Base-by-base conservation (phyloP, 148 eudicot species). In the Cornus kousa region DNA sequence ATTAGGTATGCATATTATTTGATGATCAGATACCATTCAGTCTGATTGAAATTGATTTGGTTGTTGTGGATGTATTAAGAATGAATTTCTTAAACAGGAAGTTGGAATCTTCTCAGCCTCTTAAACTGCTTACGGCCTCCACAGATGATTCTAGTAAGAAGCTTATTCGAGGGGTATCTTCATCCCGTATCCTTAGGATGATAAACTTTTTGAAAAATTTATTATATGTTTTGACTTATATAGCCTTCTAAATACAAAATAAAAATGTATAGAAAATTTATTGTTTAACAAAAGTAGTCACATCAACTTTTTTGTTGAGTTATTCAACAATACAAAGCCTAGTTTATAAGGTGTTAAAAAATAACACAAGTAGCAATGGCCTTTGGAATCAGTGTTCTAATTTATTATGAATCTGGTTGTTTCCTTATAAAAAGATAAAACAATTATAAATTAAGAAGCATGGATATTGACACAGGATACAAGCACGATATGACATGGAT, bases 111-210 rank as follows among this genome's bases (percentile, higher is more conserved):
- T 79, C 81, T 22, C 92, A 89, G 80, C 87, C 90, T 19, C 48
- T 91, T 57, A 96, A 92, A 87, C 78, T 96, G 86, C 94, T 96
- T 50, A 88, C 88, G 16, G 86, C 91, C 43, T 78, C 97, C 2
- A 72, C 86, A 11, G 97, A 96, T 85, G 99, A 96, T 78, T 81
- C 94, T 48, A 96, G 84, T 76, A 93, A 88, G 87, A 93, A 88
- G 84, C 84, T 81, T 72, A 77, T 83, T 55, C 74, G 87, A 71
- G 97, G 94, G 80, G 85, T 86, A 85, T 82, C 90, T 24, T 39
- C 95, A 74, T 84, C 88, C 78, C 87, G 97, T 95, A 95, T 94
- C 98, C 98, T 93, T 83, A 22, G 62, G 32, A 77, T 78, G 70
- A 11, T 68, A 23, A 23, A 31, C 28, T 73, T 70, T 74, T 0